These are phyloP conservation scores for Saturnispora bothae DNA, from an alignment of 805 yeast genomes.

Conservation along the genomic window DNA sequence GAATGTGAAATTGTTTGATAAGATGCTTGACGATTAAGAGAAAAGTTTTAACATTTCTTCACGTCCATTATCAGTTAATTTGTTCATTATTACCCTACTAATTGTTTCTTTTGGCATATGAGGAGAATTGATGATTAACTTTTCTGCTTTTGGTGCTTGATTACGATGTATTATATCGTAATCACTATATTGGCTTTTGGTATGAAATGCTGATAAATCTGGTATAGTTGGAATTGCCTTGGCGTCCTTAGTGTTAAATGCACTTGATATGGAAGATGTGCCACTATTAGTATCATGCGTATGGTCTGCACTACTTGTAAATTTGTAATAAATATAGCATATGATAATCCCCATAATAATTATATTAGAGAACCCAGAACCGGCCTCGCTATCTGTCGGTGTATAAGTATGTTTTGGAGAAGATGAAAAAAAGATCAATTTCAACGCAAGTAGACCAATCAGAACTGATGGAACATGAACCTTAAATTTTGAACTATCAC, in stretches of 20 bases:
- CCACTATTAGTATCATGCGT: too few relatives aligned
- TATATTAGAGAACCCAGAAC: neutral
- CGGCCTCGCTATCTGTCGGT: neutral
- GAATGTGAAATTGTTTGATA: slow-evolving; percentile 15
- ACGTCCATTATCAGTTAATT: slow-evolving; percentile 12
- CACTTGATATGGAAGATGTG: neutral
- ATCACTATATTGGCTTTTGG: slow-evolving; percentile 7
- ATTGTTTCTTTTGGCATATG: neutral
- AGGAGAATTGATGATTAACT: neutral
- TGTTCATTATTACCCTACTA: slow-evolving; percentile 6
- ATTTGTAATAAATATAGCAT: neutral
- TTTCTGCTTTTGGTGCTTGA: neutral
- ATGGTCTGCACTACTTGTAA: neutral
- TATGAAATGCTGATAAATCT: slow-evolving; percentile 1
- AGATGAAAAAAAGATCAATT: slow-evolving; percentile 7
- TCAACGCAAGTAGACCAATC: slow-evolving; percentile 10
- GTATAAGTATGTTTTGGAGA: neutral
- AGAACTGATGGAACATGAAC: slow-evolving; percentile 22
- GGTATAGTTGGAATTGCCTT: neutral
- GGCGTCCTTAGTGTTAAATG: slow-evolving; percentile 7
- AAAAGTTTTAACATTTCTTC: slow-evolving; percentile 12
- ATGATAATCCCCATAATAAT: neutral
- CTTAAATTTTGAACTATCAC: slow-evolving; percentile 16
- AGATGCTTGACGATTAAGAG: slow-evolving; percentile 5
- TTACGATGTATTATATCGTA: slow-evolving; percentile 3